Conservation (phyloP, 257 asterid species). For the Forsythia suspensa region DNA sequence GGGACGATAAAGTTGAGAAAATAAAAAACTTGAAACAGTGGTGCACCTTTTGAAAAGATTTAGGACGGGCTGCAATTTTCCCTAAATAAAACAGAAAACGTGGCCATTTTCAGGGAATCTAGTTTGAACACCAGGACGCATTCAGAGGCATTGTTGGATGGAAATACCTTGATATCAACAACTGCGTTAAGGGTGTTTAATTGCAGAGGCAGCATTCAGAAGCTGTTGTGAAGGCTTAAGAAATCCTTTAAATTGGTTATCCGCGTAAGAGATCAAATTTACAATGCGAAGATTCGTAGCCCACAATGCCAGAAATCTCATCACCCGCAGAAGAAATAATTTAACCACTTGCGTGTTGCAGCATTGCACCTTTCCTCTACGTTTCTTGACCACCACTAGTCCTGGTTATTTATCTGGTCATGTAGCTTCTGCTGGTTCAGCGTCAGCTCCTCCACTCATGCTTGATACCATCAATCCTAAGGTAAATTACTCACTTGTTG, state of each 20-base stretch:
- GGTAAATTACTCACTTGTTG: constrained; percentile 17
- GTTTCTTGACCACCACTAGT: constrained; percentile 3
- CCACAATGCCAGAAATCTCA: constrained; percentile 43
- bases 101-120: neutral
- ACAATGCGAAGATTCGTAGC: constrained; percentile 71
- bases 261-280: neutral
- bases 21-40: too few species aligned
- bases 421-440: constrained; percentile 39
- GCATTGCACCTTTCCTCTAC: constrained; percentile 15
- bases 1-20: too few species aligned
- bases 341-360: neutral
- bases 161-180: neutral
- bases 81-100: too few species aligned
- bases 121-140: neutral
- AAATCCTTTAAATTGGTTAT: neutral
- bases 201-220: neutral
- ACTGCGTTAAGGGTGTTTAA: neutral
- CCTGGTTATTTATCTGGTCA: constrained; percentile 12
- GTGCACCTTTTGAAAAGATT: too few species aligned
- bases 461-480: constrained; percentile 39
- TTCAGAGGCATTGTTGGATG: too few species aligned
- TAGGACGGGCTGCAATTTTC: too few species aligned
- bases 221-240: neutral
- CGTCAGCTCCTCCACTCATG: constrained; percentile 43
- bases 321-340: constrained; percentile 2